Evolutionary conservation across 1,284 basidiomycete species (phyloP).

Genomic region (Microbotryum saponariae): DNA sequence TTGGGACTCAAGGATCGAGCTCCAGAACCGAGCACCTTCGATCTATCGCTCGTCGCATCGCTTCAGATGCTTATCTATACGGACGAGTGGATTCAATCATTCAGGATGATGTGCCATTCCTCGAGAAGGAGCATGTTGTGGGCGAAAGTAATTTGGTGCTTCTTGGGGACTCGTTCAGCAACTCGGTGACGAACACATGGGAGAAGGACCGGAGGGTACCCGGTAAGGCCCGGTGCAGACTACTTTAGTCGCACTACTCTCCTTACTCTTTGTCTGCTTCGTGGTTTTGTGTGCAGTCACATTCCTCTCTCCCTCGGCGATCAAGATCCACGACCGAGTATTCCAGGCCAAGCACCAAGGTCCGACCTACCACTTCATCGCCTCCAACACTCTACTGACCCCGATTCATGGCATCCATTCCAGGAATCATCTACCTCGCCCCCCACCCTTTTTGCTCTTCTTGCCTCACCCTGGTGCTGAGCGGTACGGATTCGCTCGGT

Average conservation of each 20-base stretch:
- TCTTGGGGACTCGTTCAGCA: not conserved
- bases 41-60: slow-evolving; percentile 55
- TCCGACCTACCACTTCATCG: not conserved
- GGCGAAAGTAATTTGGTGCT: slow-evolving; percentile 4
- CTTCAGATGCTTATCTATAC: slow-evolving; percentile 60
- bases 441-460: not conserved
- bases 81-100: slow-evolving; percentile 62
- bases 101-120: slow-evolving; percentile 47
- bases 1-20: slow-evolving; percentile 40
- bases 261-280: not conserved
- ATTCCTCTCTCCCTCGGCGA: not conserved
- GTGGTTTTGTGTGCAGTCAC: not conserved
- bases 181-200: not conserved
- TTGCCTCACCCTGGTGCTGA: not conserved
- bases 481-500: not conserved
- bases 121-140: slow-evolving; percentile 17
- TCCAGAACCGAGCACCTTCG: slow-evolving; percentile 34
- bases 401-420: not conserved
- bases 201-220: not conserved
- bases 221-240: not conserved
- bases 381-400: not conserved
- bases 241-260: not conserved
- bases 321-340: not conserved
- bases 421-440: slow-evolving; percentile 4
- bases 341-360: slow-evolving; percentile 4